Base-by-base conservation (phyloP, 331 rosid species). In the Dryas integrifolia region DNA sequence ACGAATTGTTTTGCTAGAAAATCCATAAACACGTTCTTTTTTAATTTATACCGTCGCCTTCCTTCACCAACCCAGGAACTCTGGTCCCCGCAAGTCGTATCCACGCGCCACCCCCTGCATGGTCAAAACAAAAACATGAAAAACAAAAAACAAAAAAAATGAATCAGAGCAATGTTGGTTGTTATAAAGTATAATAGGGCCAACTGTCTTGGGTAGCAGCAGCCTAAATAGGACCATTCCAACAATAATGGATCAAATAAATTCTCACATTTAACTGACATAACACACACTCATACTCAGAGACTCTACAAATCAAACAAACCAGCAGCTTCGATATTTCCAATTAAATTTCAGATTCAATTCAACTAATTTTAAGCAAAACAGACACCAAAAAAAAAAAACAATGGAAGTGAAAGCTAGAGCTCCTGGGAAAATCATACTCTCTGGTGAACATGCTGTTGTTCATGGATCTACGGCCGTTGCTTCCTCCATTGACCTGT, bases 381-480 rank as follows among this genome's bases (percentile, higher is more conserved):
- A 30, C 5, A 35, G 15, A 3, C 26, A 5, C 3, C 24, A 40
- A 6, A 70, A 55, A 1, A 47, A 5, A 21, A 44, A 21, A 55
- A 7, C 0, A 55, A 92, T 95, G 97, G 97, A 95, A 81, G 97
- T 90, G 47, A 82, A 82, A 73, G 84, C 96, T 15, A 86, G 93
- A 89, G 99, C 99, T 69, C 99, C 99, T 0, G 99, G 99, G 18
- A 95, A 95, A 68, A 83, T 95, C 35, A 95, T 95, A 6, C 84
- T 95, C 16, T 67, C 96, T 24, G 99, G 97, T 5, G 99, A 95
- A 74, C 99, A 95, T 52, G 99, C 99, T 24, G 99, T 95, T 7
- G 99, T 95, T 65, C 96, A 95, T 71, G 97, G 96, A 83, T 89
- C 97, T 60, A 87, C 99, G 9, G 99, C 99, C 5, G 88, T 95